phyloP scores from a whole-genome alignment of 768 basidiomycete species.

The Lactarius hatsudake region DNA sequence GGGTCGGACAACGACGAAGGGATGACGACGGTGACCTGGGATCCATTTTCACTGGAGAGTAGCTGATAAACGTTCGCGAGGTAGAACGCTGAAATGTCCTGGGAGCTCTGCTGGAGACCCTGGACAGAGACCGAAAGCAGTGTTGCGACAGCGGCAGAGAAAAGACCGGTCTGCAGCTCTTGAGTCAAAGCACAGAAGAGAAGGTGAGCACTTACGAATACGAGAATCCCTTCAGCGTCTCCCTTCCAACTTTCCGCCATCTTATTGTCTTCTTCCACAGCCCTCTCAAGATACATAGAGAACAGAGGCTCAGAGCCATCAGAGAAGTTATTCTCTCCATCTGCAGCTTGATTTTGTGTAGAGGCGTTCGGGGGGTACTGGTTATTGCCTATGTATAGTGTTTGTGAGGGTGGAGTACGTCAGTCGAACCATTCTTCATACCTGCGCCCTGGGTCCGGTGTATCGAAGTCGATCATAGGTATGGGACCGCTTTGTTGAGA shows the following conservation, averaged over 20 bases:
- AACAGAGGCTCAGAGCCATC: constrained; percentile 7
- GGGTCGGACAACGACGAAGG: background rate
- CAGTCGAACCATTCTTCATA: background rate
- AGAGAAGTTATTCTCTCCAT: background rate
- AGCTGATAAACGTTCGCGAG: background rate
- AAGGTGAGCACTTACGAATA: constrained; percentile 5
- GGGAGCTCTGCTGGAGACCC: background rate
- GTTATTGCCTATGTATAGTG: background rate
- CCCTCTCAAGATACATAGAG: constrained; percentile 8
- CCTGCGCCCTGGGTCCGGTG: background rate
- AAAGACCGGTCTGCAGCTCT: constrained; percentile 7
- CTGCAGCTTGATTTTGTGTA: background rate
- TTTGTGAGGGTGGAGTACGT: background rate
- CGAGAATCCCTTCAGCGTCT: constrained; percentile 8
- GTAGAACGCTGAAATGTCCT: constrained; percentile 7
- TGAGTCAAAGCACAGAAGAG: background rate
- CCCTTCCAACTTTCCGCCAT: constrained; percentile 10
- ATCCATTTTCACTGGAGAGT: background rate
- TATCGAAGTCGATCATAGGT: background rate
- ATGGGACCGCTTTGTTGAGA: background rate
- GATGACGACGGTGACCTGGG: background rate
- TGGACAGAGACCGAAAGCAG: background rate
- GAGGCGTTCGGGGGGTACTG: background rate
- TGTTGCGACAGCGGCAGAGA: constrained; percentile 12
- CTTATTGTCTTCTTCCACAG: background rate